Base-by-base conservation (phyloP, 1,284 basidiomycete species). In the Boletus mariae region DNA sequence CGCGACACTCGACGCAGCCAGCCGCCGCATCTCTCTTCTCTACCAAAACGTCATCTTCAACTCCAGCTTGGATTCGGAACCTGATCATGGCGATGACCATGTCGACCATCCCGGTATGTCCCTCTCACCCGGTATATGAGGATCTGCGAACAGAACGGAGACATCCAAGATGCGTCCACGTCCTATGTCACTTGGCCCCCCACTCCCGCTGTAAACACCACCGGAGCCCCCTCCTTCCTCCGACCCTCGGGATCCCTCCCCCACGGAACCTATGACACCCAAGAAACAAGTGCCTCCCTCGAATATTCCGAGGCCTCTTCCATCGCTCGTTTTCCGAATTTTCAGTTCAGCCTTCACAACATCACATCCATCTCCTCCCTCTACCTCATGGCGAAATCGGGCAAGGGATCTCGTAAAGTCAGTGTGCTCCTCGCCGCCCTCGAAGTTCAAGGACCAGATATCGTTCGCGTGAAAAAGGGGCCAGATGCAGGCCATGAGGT, bases 401-500 rank as follows among this genome's bases (percentile, higher is more conserved):
- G 57, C 3, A 72, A 61, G 48, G 66, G 62, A 20, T 66, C 72
- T 13, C 57, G 58, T 15, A 87, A 82, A 59, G 74, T 84, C 9
- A 79, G 74, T 41, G 57, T 85, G 4, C 73, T 91, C 6, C 73
- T 84, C 5, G 87, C 83, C 4, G 76, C 80, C 2, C 71, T 91
- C 45, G 88, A 91, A 65, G 77, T 87, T 13, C 87, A 90, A 45
- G 87, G 87, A 0, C 88, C 87, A 2, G 83, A 86, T 57, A 71
- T 72, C 4, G 78, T 91, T 32, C 75, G 67, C 13, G 73, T 87
- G 31, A 88, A 85, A 67, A 83, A 79, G 49, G 87, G 87, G 0
- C 60, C 60, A 2, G 83, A 89, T 46, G 78, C 82, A 3, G 88
- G 87, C 8, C 82, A 80, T 53, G 79, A 87, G 56, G 79, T 88